These are phyloP conservation scores for Calonectria hongkongensis DNA, from an alignment of 2,329 filamentous ascomycete genomes.

Conservation along the genomic window DNA sequence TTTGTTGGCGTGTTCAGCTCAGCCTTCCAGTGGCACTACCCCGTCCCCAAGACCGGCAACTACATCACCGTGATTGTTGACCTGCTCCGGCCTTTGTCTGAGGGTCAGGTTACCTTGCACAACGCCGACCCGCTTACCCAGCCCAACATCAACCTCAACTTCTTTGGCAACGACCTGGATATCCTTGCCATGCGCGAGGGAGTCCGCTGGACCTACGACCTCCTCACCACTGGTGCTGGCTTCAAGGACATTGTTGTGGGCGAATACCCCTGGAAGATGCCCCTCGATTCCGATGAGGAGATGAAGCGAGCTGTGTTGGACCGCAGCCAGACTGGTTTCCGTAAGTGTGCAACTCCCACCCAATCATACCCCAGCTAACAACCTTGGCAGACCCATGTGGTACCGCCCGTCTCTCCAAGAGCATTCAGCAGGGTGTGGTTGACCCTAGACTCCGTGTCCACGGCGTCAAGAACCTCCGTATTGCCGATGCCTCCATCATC, in stretches of 20 bases:
- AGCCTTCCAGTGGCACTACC: conserved; percentile 70
- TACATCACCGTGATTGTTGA: conserved; percentile 75
- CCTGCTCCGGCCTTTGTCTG: conserved; percentile 63
- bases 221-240: conserved; percentile 74
- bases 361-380: conserved; percentile 18
- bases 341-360: conserved; percentile 46
- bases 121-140: conserved; percentile 74
- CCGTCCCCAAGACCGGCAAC: conserved; percentile 63
- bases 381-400: conserved; percentile 69
- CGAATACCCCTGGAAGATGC: conserved; percentile 78
- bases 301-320: conserved; percentile 76
- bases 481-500: conserved; percentile 57
- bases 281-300: conserved; percentile 70
- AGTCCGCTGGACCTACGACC: conserved; percentile 72
- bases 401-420: conserved; percentile 71
- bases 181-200: conserved; percentile 76
- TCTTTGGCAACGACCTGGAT: conserved; percentile 73
- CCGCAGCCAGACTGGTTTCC: conserved; percentile 75
- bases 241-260: conserved; percentile 72
- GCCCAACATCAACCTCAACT: conserved; percentile 77
- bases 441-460: conserved; percentile 42
- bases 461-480: conserved; percentile 41
- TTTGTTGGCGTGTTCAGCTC: conserved; percentile 75
- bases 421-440: conserved; percentile 59
- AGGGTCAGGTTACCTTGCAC: conserved; percentile 74